Evolutionary conservation across 1,284 basidiomycete genomes (phyloP).

Genomic region (Phellinidium pouzarii): DNA sequence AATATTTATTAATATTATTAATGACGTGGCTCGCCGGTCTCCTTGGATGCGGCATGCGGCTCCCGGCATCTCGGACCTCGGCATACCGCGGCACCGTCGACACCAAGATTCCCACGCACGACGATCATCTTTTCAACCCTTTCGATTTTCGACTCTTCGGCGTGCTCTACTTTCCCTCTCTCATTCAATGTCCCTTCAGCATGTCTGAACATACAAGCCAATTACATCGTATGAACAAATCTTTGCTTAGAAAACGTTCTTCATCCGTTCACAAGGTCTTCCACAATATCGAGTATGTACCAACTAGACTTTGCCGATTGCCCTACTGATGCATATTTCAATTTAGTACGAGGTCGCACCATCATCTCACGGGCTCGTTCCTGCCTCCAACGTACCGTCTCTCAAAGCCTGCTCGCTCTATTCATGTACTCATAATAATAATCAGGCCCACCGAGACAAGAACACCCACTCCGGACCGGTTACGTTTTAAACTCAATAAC

Average conservation of each 20-base stretch:
- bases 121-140: not conserved
- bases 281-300: conserved; percentile 31
- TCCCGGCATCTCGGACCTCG: no score
- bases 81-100: no score
- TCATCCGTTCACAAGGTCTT: conserved; percentile 19
- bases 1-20: no score
- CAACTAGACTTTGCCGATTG: no score
- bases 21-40: no score
- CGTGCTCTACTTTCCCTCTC: not conserved
- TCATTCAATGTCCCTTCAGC: not conserved
- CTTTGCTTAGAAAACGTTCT: conserved; percentile 15
- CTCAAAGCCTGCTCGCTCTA: not conserved
- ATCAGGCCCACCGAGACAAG: conserved; percentile 13
- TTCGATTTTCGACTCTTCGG: not conserved
- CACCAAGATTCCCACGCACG: not conserved
- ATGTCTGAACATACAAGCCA: not conserved
- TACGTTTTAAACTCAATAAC: conserved; percentile 3
- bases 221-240: conserved; percentile 5
- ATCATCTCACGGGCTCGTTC: conserved; percentile 56
- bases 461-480: conserved; percentile 8
- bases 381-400: conserved; percentile 51
- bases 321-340: not conserved
- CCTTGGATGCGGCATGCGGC: no score
- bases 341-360: conserved; percentile 42
- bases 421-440: not conserved